Conservation (phyloP, 2,329 filamentous ascomycete genomes). For the Colletotrichum truncatum region DNA sequence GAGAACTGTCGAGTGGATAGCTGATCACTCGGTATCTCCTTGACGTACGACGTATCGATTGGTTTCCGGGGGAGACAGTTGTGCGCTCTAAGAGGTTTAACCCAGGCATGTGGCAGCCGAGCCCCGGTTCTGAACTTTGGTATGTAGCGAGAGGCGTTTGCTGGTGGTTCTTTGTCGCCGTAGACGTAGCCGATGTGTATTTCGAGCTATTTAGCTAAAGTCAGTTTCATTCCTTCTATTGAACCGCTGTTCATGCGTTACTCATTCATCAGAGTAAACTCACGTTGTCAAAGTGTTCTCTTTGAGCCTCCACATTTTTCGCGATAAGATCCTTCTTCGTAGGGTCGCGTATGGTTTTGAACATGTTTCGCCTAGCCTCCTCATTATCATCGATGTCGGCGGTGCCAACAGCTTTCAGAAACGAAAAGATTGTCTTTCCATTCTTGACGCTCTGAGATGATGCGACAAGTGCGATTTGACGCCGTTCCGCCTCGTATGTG, state of each 20-base stretch:
- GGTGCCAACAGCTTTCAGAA: slow-evolving; percentile 48
- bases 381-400: slow-evolving; percentile 39
- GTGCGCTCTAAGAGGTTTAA: slow-evolving; percentile 26
- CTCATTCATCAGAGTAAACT: neutral
- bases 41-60: slow-evolving; percentile 45
- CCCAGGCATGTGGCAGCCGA: slow-evolving; percentile 51
- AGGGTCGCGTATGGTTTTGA: slow-evolving; percentile 39
- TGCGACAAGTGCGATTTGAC: slow-evolving; percentile 48
- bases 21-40: slow-evolving; percentile 39
- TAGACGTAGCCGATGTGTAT: slow-evolving; percentile 56
- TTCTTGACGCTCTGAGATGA: slow-evolving; percentile 54
- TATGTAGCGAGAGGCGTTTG: slow-evolving; percentile 46
- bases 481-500: slow-evolving; percentile 47
- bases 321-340: slow-evolving; percentile 40
- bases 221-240: neutral
- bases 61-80: slow-evolving; percentile 24
- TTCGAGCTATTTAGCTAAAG: slow-evolving; percentile 38
- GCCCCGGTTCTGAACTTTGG: slow-evolving; percentile 48
- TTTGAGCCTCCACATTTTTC: slow-evolving; percentile 44
- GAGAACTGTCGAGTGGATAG: slow-evolving; percentile 40
- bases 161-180: slow-evolving; percentile 41
- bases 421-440: slow-evolving; percentile 49
- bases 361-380: slow-evolving; percentile 40
- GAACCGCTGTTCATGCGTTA: no score
- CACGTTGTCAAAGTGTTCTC: slow-evolving; percentile 52